These are phyloP conservation scores for Pythium graminicola DNA, from an alignment of 352 stramenopile genomes.

Conservation along the genomic window DNA sequence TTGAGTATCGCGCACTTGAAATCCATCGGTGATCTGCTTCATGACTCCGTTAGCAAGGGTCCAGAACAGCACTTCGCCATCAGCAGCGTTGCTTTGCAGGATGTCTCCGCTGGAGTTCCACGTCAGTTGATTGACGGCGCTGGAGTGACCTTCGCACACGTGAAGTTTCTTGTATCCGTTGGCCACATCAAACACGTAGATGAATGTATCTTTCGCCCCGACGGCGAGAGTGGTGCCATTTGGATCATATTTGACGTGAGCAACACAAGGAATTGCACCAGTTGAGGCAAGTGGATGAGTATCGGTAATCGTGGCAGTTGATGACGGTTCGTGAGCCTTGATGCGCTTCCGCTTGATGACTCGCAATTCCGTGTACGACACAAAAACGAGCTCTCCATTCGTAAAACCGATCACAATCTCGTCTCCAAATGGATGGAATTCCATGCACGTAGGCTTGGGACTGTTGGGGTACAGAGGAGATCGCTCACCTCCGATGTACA, in stretches of 20 bases:
- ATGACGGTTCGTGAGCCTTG: constrained; percentile 21
- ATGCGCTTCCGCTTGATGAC: constrained; percentile 39
- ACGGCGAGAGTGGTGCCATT: constrained; percentile 44
- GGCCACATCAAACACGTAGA: constrained; percentile 48
- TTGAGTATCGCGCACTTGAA: constrained; percentile 45
- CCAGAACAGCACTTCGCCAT: constrained; percentile 65
- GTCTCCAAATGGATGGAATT: constrained; percentile 45
- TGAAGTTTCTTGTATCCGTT: constrained; percentile 53
- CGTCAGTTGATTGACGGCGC: constrained; percentile 76
- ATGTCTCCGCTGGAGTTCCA: constrained; percentile 78
- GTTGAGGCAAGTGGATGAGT: constrained; percentile 10
- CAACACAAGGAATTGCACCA: constrained; percentile 14
- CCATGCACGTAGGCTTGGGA: constrained; percentile 39
- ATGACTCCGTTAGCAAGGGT: constrained; percentile 27
- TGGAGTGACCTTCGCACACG: constrained; percentile 76
- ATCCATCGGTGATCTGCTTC: constrained; percentile 61
- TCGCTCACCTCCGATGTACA: constrained; percentile 26
- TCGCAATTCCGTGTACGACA: constrained; percentile 34
- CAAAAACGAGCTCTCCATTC: constrained; percentile 44
- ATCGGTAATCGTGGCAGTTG: not conserved
- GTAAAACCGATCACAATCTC: constrained; percentile 48
- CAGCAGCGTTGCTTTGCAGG: constrained; percentile 70
- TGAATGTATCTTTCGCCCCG: constrained; percentile 50
- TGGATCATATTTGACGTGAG: constrained; percentile 50
- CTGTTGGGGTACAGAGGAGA: constrained; percentile 1